These are phyloP conservation scores for Pascua sp. DNA, from an alignment of 1,284 basidiomycete species.

Conservation along the genomic window DNA sequence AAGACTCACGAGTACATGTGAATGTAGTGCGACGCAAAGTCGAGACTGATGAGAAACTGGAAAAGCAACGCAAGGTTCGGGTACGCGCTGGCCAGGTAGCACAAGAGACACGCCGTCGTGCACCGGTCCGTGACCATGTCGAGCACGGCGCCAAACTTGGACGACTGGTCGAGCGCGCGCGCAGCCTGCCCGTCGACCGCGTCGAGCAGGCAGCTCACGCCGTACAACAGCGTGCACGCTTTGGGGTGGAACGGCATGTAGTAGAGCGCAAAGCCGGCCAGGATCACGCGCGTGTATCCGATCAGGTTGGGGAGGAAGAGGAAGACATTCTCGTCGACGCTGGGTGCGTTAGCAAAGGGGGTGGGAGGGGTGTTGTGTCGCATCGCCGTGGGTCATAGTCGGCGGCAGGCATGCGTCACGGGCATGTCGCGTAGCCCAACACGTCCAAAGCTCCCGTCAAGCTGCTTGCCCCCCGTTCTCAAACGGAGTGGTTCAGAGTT, in stretches of 20 bases:
- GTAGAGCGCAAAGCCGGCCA: conserved; percentile 84
- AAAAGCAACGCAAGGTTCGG: conserved; percentile 77
- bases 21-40: conserved; percentile 99
- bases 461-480: too few species aligned
- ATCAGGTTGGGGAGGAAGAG: conserved; percentile 96
- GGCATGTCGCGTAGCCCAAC: too few species aligned
- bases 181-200: conserved; percentile 94
- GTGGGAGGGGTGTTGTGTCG: background rate
- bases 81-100: conserved; percentile 66
- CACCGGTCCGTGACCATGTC: conserved; percentile 99
- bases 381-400: background rate
- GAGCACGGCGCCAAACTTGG: conserved; percentile 94
- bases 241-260: conserved; percentile 95
- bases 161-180: conserved; percentile 81
- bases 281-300: conserved; percentile 86
- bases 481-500: too few species aligned
- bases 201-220: conserved; percentile 89
- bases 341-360: conserved; percentile 8
- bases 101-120: conserved; percentile 91
- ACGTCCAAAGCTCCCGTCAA: too few species aligned
- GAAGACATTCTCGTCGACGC: conserved; percentile 75
- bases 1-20: conserved; percentile 93
- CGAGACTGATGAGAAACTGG: conserved; percentile 93
- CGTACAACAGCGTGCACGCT: conserved; percentile 85
- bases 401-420: too few species aligned